Evolutionary conservation across 768 basidiomycete genomes (phyloP).

Genomic region (Lactarius trivialis): DNA sequence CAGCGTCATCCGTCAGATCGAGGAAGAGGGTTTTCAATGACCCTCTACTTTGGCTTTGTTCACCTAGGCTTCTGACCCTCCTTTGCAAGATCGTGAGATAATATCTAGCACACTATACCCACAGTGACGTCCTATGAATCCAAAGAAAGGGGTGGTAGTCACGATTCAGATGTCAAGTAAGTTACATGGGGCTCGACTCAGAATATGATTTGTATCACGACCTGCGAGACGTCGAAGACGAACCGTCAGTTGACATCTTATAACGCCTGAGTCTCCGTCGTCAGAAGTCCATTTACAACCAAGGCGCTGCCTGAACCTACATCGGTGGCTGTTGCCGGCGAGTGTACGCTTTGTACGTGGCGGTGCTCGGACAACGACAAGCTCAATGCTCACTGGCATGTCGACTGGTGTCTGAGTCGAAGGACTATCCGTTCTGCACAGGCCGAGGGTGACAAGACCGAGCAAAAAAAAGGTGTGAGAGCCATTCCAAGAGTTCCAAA

Average conservation of each 20-base stretch:
- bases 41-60: too few relatives aligned
- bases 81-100: too few relatives aligned
- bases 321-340: slow-evolving; percentile 25
- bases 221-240: slow-evolving; percentile 1
- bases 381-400: slow-evolving; percentile 80
- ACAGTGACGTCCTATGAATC: not conserved
- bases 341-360: slow-evolving; percentile 71
- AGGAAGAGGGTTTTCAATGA: too few relatives aligned
- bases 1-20: too few relatives aligned
- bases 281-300: not conserved
- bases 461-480: not conserved
- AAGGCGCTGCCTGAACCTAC: not conserved
- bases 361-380: slow-evolving; percentile 65
- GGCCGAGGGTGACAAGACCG: slow-evolving; percentile 23
- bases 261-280: slow-evolving; percentile 11
- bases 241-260: not conserved
- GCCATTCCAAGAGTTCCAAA: not conserved
- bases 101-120: not conserved
- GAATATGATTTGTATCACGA: slow-evolving; percentile 5
- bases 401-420: slow-evolving; percentile 83
- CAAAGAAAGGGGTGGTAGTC: slow-evolving; percentile 35
- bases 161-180: slow-evolving; percentile 42
- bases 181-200: slow-evolving; percentile 43
- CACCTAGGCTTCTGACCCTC: too few relatives aligned
- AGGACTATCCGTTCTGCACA: slow-evolving; percentile 72